Evolutionary conservation across 2,329 filamentous ascomycete genomes (phyloP), one percentile per base, ranked within the genome.

Genomic region (Penicillium corylophilum): DNA sequence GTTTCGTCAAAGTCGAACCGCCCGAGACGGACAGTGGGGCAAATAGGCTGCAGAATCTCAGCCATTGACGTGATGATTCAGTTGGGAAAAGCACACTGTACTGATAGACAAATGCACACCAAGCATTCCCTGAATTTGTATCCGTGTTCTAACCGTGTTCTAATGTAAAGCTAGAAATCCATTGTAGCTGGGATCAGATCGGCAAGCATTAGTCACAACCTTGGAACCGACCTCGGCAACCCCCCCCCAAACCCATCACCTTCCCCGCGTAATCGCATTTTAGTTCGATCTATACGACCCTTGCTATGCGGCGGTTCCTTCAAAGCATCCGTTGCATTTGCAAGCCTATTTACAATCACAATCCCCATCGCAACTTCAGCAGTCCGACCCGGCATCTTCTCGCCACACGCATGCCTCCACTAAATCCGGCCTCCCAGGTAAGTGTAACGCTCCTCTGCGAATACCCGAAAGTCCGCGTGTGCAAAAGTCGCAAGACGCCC

Each of bases 391-490:
- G 42, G 15, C 8, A 39, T 8, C 16, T 18, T 10, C 36, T 23
- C 33, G 26, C 44, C 35, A 22, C 44, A 66, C 66, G 65, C 53
- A 66, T 67, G 65, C 52, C 65, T 12, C 64, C 55, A 29, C 50
- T 66, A 16, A 67, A 66, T 48, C 52, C 52, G 26, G 44, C 48
- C 18, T 64, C 64, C 20, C 53, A 61, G 59, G 64, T 65, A 62
- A 26, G 62, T 58, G 38, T 29, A 45, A 48, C 39, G 31, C 29
- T 54, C 22, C 42, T 39, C 29, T 58, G 44, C 39, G 35, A 2
- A 12, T 60, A 51, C 26, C 51, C 50, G 46, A 36, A 33, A 26
- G 42, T 41, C 41, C 44, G 53, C 46, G 50, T 59, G 45, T 44
- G n/a, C 35, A 26, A 8, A 26, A 12, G n/a, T 16, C 15, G 16